phyloP scores from a whole-genome alignment of 352 stramenopile genomes.

The Pythium dissimile region DNA sequence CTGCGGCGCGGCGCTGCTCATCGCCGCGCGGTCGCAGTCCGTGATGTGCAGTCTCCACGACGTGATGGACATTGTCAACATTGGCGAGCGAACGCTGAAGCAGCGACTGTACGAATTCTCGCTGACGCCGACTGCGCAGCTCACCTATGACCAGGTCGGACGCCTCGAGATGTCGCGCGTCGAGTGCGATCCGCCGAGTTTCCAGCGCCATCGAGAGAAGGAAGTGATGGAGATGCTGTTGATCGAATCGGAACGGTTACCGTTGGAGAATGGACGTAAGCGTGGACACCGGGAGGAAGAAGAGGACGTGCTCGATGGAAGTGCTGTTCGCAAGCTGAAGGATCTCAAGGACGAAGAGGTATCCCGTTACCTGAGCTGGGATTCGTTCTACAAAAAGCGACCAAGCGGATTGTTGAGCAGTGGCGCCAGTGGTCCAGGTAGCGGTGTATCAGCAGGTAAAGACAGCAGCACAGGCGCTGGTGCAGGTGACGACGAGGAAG shows the following conservation, averaged over 20 bases:
- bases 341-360: constrained; percentile 75
- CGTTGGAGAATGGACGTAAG: constrained; percentile 43
- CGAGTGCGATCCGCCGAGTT: constrained; percentile 87
- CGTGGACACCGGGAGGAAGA: constrained; percentile 30
- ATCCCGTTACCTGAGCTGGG: constrained; percentile 62
- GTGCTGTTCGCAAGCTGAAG: constrained; percentile 46
- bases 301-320: constrained; percentile 33
- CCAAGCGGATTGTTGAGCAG: constrained; percentile 33
- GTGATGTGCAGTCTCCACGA: constrained; percentile 86
- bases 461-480: neutral
- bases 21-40: constrained; percentile 95
- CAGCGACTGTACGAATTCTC: constrained; percentile 97
- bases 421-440: constrained; percentile 3
- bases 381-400: constrained; percentile 66
- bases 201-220: constrained; percentile 82
- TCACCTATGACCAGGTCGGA: constrained; percentile 96
- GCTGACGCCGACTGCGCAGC: constrained; percentile 89
- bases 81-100: constrained; percentile 95
- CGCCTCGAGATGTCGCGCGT: constrained; percentile 84
- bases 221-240: constrained; percentile 90
- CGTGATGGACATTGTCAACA: constrained; percentile 92
- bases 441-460: constrained; percentile 16
- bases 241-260: constrained; percentile 73
- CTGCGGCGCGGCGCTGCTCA: constrained; percentile 95
- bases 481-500: constrained; percentile 37